Base-by-base conservation (phyloP, 805 yeast species). In the Saccharomycopsis oosterbeekiorum region DNA sequence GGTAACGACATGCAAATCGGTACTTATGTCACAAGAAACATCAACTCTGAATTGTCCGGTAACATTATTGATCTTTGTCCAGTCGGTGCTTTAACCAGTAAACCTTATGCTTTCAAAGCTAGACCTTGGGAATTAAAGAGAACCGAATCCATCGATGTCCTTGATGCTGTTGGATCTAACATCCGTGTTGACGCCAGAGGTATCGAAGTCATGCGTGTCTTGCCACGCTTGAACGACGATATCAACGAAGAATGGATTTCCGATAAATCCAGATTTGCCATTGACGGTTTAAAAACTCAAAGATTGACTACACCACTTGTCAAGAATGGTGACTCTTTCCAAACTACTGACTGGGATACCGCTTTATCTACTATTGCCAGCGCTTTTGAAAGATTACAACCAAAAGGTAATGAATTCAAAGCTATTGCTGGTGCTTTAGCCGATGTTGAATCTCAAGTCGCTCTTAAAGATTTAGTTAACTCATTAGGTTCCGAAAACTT, bases 1-100 rank as follows among this genome's bases (percentile, higher is more conserved):
- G 96, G 96, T 70, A 89, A 89, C 73, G 96, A 89, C 70, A 81
- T 89, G 85, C 96, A 89, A 76, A 89, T 89, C 70, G 96, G 96
- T 67, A 89, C 96, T 37, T 89, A 88, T 72, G 83, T 89, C 64
- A 92, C 88, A 75, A 81, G 91, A 75, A 88, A 88, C 73, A 81
- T 89, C 70, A 87, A 88, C 75, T 80, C 91, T 10, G 96, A 89
- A 76, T 76, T 89, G 77, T 85, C 92, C 56, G 96, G 96, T 70
- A 89, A 89, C 76, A 84, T 89, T 66, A 83, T 89, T 66, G 96
- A 89, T 73, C 79, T 89, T 67, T 89, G 96, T 76, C 96, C 96
- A 21, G 96, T 89, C 65, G 96, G 96, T 68, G 96, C 96, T 1
- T 82, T 89, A 68, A 89, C 96, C 41, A 84, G 89, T 36, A 89